A percentile compares a stretch with the other conserved stretches of the same genome.
phyloP scores from a whole-genome alignment of 306 rosid genomes.

The Cyclanthera cordifolia region DNA sequence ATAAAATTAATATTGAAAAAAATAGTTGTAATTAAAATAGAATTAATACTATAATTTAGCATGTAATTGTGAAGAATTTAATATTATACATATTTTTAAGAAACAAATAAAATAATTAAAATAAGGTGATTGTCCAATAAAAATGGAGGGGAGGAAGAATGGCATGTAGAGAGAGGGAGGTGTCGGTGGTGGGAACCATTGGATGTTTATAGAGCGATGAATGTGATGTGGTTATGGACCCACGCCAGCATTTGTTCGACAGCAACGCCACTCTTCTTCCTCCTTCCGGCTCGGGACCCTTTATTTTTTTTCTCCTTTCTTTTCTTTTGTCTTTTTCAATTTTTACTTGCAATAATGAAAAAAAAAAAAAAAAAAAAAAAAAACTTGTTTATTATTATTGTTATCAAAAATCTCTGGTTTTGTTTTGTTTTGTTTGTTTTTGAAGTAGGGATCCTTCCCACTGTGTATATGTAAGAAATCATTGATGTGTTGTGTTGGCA shows the following conservation, averaged over 20 bases:
- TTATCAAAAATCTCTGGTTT: neutral
- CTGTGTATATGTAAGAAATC: neutral
- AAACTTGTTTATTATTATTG: neutral
- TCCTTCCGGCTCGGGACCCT: neutral
- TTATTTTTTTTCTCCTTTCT: neutral
- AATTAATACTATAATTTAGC: no score
- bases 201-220: slow-evolving; percentile 9
- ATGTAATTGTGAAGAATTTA: no score
- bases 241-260: slow-evolving; percentile 1
- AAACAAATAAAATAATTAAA: no score
- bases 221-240: slow-evolving; percentile 1
- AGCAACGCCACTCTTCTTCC: neutral
- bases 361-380: neutral
- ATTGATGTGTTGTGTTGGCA: slow-evolving; percentile 9
- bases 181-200: slow-evolving; percentile 11
- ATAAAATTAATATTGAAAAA: no score
- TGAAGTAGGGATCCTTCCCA: neutral
- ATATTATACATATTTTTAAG: no score
- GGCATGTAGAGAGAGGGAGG: neutral
- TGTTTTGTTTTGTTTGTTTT: neutral
- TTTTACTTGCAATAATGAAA: neutral
- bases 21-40: no score
- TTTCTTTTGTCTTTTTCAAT: neutral
- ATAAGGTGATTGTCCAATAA: no score
- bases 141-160: neutral